Percentiles rank a stretch among this genome's conserved stretches.
Conservation (phyloP, 2,329 filamentous ascomycete species). For the Elsinoe perseae region DNA sequence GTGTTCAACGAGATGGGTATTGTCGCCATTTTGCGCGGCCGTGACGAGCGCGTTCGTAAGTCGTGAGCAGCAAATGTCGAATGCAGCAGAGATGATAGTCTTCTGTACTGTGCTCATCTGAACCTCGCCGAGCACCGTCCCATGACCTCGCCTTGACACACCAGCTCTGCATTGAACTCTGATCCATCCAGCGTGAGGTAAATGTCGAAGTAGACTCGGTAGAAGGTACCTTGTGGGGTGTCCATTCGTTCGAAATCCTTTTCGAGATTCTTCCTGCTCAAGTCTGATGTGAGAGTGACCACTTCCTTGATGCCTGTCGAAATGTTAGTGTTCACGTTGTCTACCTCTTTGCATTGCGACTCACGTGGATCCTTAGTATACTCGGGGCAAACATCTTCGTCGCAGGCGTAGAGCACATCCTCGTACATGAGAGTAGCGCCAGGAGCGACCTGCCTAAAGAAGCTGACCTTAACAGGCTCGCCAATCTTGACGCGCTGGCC, state of each 20-base stretch:
- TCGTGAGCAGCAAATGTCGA: neutral
- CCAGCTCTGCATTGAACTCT: conserved; percentile 94
- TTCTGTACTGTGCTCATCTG: conserved; percentile 40
- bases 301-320: conserved; percentile 90
- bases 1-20: conserved; percentile 2
- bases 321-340: neutral
- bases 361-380: conserved; percentile 99
- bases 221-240: conserved; percentile 92
- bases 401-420: conserved; percentile 93
- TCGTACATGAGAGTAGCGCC: conserved; percentile 99
- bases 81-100: neutral
- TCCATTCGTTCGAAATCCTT: conserved; percentile 99
- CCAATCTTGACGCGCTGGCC: conserved; percentile 98
- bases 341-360: conserved; percentile 35
- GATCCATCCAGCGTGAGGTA: conserved; percentile 94
- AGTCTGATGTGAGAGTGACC: conserved; percentile 90
- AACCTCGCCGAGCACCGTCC: conserved; percentile 90
- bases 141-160: conserved; percentile 99
- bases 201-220: conserved; percentile 62
- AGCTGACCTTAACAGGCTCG: conserved; percentile 96
- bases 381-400: conserved; percentile 95
- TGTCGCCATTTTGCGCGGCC: conserved; percentile 11
- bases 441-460: conserved; percentile 95
- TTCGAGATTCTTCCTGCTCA: conserved; percentile 96
- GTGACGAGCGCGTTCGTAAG: conserved; percentile 12